Percentiles rank a stretch among this genome's conserved stretches.
phyloP scores from a whole-genome alignment of 1,139 yeast genomes.

The Magnusiomyces fungicola region DNA sequence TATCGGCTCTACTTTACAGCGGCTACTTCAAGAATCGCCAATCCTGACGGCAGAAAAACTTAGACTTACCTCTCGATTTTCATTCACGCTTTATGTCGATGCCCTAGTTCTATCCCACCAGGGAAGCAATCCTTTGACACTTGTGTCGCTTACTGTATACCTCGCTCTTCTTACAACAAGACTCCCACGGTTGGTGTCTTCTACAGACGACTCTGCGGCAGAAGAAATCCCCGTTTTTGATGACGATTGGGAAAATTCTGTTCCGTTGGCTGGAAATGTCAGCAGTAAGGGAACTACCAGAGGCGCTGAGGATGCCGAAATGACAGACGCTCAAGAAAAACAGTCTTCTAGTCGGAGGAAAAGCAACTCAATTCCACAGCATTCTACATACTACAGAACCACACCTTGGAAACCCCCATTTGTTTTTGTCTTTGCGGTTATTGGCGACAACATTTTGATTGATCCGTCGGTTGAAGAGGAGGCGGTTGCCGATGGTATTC shows the following conservation, averaged over 20 bases:
- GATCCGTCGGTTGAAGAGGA: conserved; percentile 87
- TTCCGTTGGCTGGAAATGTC: conserved; percentile 34
- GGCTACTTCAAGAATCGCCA: conserved; percentile 28
- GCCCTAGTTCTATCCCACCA: conserved; percentile 64
- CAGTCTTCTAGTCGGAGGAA: not conserved
- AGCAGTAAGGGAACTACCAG: not conserved
- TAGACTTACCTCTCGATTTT: conserved; percentile 61
- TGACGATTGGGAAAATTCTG: conserved; percentile 71
- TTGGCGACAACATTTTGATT: conserved; percentile 58
- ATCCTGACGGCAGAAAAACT: conserved; percentile 41
- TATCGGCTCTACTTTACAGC: conserved; percentile 38
- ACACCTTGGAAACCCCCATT: conserved; percentile 58
- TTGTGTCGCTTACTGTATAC: conserved; percentile 70
- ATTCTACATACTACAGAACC: conserved; percentile 4
- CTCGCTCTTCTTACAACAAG: conserved; percentile 73
- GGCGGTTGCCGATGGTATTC: conserved; percentile 76
- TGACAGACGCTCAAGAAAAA: not conserved
- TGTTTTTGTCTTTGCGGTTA: conserved; percentile 63
- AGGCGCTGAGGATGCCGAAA: conserved; percentile 17
- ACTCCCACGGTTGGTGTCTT: conserved; percentile 66
- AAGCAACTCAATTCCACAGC: not conserved
- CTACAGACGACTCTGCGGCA: conserved; percentile 44
- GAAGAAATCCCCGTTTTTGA: conserved; percentile 90
- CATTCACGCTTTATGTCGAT: conserved; percentile 71
- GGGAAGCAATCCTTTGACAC: conserved; percentile 60